Percentiles rank a stretch among this genome's conserved stretches.
phyloP scores from a whole-genome alignment of 2,329 filamentous ascomycete genomes.

The Lecanicillium sp. region DNA sequence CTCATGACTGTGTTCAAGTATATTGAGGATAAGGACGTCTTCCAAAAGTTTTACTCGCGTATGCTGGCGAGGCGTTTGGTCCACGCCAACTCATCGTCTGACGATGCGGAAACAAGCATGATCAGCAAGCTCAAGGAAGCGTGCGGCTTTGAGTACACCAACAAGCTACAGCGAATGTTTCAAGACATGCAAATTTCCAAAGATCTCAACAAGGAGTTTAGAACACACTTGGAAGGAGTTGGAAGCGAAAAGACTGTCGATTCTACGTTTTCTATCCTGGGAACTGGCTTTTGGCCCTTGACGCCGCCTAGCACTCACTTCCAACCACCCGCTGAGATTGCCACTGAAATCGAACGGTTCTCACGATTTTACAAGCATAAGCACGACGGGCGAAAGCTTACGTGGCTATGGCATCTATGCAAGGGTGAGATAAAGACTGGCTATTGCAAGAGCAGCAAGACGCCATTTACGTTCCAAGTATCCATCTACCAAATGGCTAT shows the following conservation, averaged over 20 bases:
- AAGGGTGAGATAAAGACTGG: conserved; percentile 94
- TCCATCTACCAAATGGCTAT: conserved; percentile 98
- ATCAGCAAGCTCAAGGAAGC: conserved; percentile 98
- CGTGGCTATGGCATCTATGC: conserved; percentile 97
- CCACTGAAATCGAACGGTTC: conserved; percentile 83
- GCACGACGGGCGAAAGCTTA: conserved; percentile 91
- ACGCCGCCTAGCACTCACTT: conserved; percentile 82
- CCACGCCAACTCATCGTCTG: conserved; percentile 88
- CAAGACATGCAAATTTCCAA: conserved; percentile 99
- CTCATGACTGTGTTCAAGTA: conserved; percentile 99
- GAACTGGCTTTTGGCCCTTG: conserved; percentile 95
- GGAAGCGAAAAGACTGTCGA: conserved; percentile 63
- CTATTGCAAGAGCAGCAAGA: conserved; percentile 83
- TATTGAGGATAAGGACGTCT: conserved; percentile 99
- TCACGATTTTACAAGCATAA: conserved; percentile 89
- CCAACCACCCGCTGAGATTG: conserved; percentile 75
- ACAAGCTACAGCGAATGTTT: conserved; percentile 99
- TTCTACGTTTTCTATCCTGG: conserved; percentile 84
- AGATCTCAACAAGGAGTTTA: conserved; percentile 85
- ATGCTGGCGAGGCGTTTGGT: conserved; percentile 94
- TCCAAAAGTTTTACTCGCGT: conserved; percentile 98
- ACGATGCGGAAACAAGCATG: conserved; percentile 98
- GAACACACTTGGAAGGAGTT: conserved; percentile 56
- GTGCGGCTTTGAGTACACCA: conserved; percentile 98
- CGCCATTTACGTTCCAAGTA: conserved; percentile 92